These are phyloP conservation scores for Blastocystis sp. DNA, from an alignment of 352 stramenopile genomes.

Conservation along the genomic window DNA sequence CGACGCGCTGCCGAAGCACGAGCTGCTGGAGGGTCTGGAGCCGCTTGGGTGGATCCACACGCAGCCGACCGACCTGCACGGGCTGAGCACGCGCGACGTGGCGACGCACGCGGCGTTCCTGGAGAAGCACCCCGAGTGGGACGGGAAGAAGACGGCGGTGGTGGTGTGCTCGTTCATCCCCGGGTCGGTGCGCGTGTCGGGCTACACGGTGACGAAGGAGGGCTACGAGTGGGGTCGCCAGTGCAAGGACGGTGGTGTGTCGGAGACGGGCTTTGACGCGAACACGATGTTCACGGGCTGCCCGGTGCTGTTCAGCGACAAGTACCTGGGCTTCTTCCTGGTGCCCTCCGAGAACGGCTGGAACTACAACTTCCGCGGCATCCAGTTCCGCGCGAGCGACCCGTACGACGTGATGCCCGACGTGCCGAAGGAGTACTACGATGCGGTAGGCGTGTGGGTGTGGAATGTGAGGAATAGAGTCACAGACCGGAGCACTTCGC, in stretches of 20 bases:
- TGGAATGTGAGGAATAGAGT: conserved; percentile 27
- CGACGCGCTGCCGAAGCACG: conserved; percentile 88
- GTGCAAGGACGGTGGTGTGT: conserved; percentile 91
- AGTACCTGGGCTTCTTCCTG: conserved; percentile 99
- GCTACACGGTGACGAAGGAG: conserved; percentile 92
- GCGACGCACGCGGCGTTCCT: conserved; percentile 87
- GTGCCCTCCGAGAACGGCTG: conserved; percentile 94
- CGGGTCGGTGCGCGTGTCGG: conserved; percentile 94
- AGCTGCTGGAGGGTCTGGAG: conserved; percentile 90
- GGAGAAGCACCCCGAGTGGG: conserved; percentile 90
- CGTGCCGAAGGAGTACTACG: conserved; percentile 97
- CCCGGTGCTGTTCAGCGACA: conserved; percentile 97
- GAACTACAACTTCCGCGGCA: conserved; percentile 99
- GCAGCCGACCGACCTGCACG: conserved; percentile 93
- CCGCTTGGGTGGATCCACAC: conserved; percentile 98
- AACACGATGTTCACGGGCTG: conserved; percentile 94
- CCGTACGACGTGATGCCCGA: conserved; percentile 94
- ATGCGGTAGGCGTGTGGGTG: conserved; percentile 71
- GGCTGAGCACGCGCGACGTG: conserved; percentile 80
- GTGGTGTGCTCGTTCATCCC: conserved; percentile 98
- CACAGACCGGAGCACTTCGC: conserved; percentile 59
- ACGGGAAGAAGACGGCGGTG: conserved; percentile 93
- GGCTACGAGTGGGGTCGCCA: conserved; percentile 96
- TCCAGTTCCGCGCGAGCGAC: conserved; percentile 94
- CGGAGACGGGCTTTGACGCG: conserved; percentile 73